Base-by-base conservation (phyloP, 306 rosid species). In the Rosa chinensis region DNA sequence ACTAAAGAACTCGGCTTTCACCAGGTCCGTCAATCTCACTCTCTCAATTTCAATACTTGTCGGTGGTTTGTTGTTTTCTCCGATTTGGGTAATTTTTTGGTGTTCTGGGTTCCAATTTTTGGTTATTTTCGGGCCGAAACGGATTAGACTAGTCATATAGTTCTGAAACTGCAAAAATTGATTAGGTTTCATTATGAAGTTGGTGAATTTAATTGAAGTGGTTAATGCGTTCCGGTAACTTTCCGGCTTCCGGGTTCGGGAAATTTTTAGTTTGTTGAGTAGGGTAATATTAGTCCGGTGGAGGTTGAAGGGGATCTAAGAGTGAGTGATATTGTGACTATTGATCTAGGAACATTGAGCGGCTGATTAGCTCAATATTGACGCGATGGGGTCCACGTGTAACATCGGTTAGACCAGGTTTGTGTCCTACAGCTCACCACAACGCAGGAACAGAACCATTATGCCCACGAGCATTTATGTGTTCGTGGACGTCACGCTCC, bases 1-100 rank as follows among this genome's bases (percentile, higher is more conserved):
- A 91, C 98, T 3, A 96, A 89, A 72, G 90, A 96, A 87, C 84
- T 92, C 85, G 99, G 99, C 23, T 96, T 96, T 80, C 99, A 96
- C 85, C 99, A 95, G 98, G 93, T 95, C 14, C 1, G 52, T 82
- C 1, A 1, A 18, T 25, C 16, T 56, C 8, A 18, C 39, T 75
- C 20, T 6, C 35, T 20, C 75, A 75, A 79, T 63, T 17, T 44
- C 21, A 23, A 0, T 73, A 39, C 10, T 72, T 83, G 84, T 82
- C 78, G 72, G 81, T 45, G n/a, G 2, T 40, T 37, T 21, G 10
- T 53, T 35, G 16, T 28, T 32, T 8, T 2, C 42, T 21, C 16
- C 32, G 7, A 11, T n/a, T 44, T 10, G 18, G 18, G n/a, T 61
- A 9, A 58, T 16, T 5, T 32, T 12, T 44, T 42, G 3, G 1